Base-by-base conservation (phyloP, 331 rosid species). In the Spiraea crenata region DNA sequence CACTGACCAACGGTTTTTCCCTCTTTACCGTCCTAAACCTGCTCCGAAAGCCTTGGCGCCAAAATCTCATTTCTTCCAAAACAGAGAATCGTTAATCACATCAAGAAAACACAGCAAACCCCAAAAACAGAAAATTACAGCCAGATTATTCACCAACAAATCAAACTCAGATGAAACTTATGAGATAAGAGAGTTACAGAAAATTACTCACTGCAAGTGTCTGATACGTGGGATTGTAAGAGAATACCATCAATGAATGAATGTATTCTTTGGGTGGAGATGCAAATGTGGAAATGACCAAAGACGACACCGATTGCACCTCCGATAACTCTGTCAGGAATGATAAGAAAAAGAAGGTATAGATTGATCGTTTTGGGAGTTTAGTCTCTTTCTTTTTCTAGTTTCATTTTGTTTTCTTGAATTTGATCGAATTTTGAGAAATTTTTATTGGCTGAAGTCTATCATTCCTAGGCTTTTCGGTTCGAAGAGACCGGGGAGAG, bases 401-500 rank as follows among this genome's bases (percentile, higher is more conserved):
- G n/a, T 10, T 59, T 37, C 10, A 59, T 25, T 63, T 69, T 39
- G 5, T 0, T 41, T 51, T 16, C 15, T n/a, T 35, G n/a, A 58
- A n/a, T 6, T 40, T 50, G 14, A 0, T 40, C 41, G 11, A 1
- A 10, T 55, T 44, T 6, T 54, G 40, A 9, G 7, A 34, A 44
- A 17, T 58, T 9, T 57, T 34, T 34, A 25, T 52, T 62, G 49
- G 56, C 57, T 71, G 0, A 75, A 92, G 98, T 92, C 89, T 69
- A 76, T 89, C 54, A 72, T 90, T 67, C 93, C 96, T 4, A 86
- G 90, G 91, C 76, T 90, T 65, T 92, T 92, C 25, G 85, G 91
- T 73, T 86, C 93, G 51, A 92, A 77, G 82, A 50, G 73, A 83
- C 45, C 44, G 48, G 92, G 82, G 15, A 73, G 78, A 65, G 77